Conservation (phyloP, 1,139 yeast genomes). For the Groenewaldozyma sp. region DNA sequence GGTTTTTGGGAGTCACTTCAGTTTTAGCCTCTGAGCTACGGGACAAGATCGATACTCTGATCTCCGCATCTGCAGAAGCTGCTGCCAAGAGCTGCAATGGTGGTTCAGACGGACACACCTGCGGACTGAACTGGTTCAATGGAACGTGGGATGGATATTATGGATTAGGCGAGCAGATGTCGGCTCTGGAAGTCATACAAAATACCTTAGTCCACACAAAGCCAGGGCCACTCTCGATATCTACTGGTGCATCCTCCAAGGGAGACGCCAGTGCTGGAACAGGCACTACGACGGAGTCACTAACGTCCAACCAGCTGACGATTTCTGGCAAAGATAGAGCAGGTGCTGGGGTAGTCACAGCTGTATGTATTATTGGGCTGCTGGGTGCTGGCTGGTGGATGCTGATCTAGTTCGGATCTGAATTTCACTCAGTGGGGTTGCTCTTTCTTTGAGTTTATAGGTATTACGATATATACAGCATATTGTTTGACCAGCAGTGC, state of each 20-base stretch:
- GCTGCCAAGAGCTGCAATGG: conserved; percentile 82
- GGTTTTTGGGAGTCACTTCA: conserved; percentile 71
- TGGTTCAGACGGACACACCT: conserved; percentile 80
- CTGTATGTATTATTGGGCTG: conserved; percentile 54
- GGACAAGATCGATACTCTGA: conserved; percentile 41
- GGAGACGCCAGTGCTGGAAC: conserved; percentile 31
- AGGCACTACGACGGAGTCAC: conserved; percentile 11
- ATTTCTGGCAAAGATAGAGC: conserved; percentile 52
- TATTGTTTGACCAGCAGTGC: too few species aligned
- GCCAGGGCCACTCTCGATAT: conserved; percentile 42
- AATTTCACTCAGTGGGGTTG: too few species aligned
- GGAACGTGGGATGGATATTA: conserved; percentile 68
- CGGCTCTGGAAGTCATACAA: conserved; percentile 71
- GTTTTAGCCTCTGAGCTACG: conserved; percentile 57
- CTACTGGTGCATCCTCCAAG: conserved; percentile 43
- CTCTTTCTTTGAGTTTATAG: too few species aligned
- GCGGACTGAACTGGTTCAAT: conserved; percentile 74
- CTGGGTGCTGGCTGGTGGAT: conserved; percentile 70
- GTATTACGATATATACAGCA: too few species aligned
- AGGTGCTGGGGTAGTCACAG: conserved; percentile 82
- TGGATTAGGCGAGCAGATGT: conserved; percentile 94
- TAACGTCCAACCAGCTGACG: conserved; percentile 18
- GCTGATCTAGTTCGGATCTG: conserved; percentile 29
- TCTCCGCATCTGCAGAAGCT: conserved; percentile 59
- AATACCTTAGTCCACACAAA: conserved; percentile 47